A percentile compares a stretch with the other conserved stretches of the same genome.
phyloP scores from a whole-genome alignment of 257 asterid genomes.

The Penstemon newberryi region DNA sequence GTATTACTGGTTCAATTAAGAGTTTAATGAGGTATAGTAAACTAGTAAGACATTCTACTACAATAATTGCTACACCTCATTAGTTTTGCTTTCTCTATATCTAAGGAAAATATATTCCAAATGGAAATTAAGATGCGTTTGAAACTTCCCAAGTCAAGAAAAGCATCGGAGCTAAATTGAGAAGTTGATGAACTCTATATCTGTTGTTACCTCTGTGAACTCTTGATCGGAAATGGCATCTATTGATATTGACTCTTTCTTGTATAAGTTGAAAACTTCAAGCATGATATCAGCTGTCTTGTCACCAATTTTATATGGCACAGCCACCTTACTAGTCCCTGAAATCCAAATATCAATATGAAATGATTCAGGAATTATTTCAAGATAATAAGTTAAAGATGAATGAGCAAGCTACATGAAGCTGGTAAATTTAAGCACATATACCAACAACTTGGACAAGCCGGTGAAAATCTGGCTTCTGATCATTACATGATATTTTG shows the following conservation, averaged over 20 bases:
- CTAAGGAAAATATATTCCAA: slow-evolving; percentile 5
- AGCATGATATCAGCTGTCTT: slow-evolving; percentile 73
- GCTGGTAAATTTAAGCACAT: slow-evolving; percentile 20
- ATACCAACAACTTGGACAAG: slow-evolving; percentile 95
- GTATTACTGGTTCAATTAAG: slow-evolving; percentile 1
- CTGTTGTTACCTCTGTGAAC: slow-evolving; percentile 70
- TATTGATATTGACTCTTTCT: slow-evolving; percentile 67
- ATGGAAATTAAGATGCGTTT: background rate
- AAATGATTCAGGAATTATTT: slow-evolving; percentile 14
- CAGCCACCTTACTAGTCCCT: slow-evolving; percentile 74
- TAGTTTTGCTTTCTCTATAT: background rate
- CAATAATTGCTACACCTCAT: slow-evolving; percentile 1
- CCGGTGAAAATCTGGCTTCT: slow-evolving; percentile 76
- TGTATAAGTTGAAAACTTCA: slow-evolving; percentile 78
- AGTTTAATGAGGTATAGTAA: slow-evolving; percentile 20
- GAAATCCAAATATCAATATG: slow-evolving; percentile 21
- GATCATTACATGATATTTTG: slow-evolving; percentile 65
- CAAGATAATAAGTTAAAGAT: slow-evolving; percentile 1
- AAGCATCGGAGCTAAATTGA: slow-evolving; percentile 23
- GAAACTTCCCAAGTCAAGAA: slow-evolving; percentile 15
- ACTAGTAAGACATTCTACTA: slow-evolving; percentile 8
- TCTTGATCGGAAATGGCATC: slow-evolving; percentile 82
- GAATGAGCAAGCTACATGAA: slow-evolving; percentile 16
- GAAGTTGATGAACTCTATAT: slow-evolving; percentile 18
- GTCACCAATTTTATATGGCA: slow-evolving; percentile 73